phyloP scores from a whole-genome alignment of 768 basidiomycete genomes.

The Podaxis rugospora region DNA sequence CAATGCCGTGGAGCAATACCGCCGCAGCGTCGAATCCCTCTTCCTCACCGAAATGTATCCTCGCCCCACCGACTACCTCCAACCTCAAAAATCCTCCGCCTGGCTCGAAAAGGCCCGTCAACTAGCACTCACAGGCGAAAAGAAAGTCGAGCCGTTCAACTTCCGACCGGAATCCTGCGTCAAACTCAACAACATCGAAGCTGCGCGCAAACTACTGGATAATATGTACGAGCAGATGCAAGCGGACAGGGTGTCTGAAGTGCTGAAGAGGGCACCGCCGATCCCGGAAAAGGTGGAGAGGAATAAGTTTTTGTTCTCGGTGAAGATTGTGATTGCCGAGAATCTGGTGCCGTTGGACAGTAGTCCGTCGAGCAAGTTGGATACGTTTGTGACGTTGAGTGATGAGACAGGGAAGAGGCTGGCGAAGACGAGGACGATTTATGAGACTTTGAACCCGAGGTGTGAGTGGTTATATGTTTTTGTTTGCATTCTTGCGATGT shows the following conservation, averaged over 20 bases:
- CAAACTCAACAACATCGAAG: slow-evolving; percentile 96
- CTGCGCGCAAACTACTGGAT: slow-evolving; percentile 85
- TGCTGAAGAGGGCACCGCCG: slow-evolving; percentile 57
- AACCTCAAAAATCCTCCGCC: slow-evolving; percentile 82
- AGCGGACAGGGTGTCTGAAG: slow-evolving; percentile 78
- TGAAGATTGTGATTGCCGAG: slow-evolving; percentile 92
- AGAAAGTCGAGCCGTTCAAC: slow-evolving; percentile 92
- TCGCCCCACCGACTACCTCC: slow-evolving; percentile 69
- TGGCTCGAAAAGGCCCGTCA: slow-evolving; percentile 86
- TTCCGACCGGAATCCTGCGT: slow-evolving; percentile 93
- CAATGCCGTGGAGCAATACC: slow-evolving; percentile 90
- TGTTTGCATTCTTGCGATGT: not conserved
- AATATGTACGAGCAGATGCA: slow-evolving; percentile 92
- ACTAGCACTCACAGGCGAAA: slow-evolving; percentile 74
- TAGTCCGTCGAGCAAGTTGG: slow-evolving; percentile 74
- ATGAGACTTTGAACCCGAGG: slow-evolving; percentile 85
- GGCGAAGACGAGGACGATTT: slow-evolving; percentile 94
- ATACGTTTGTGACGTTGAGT: slow-evolving; percentile 92
- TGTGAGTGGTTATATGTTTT: slow-evolving; percentile 48
- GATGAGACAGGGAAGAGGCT: slow-evolving; percentile 87
- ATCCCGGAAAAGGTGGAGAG: slow-evolving; percentile 67
- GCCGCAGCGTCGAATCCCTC: slow-evolving; percentile 76
- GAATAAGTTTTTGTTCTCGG: slow-evolving; percentile 80
- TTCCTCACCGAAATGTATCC: slow-evolving; percentile 98
- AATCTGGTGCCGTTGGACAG: slow-evolving; percentile 74